phyloP scores from a whole-genome alignment of 371 early-diverging fungal species.

The Mortierella polycephala region DNA sequence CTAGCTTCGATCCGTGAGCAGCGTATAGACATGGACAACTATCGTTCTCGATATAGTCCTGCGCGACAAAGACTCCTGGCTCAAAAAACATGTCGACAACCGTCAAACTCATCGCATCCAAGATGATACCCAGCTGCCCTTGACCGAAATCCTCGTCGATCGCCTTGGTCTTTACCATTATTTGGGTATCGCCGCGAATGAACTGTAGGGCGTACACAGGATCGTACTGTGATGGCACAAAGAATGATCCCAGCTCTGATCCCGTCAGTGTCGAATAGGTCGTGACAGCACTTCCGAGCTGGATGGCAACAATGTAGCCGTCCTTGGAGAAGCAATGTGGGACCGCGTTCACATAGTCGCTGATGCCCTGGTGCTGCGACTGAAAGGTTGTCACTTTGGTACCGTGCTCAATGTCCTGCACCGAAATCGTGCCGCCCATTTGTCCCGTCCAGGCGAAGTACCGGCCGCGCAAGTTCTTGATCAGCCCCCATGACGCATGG shows the following conservation, averaged over 20 bases:
- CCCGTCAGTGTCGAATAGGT: constrained; percentile 2
- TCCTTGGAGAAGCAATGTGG: constrained; percentile 1
- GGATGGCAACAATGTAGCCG: neutral
- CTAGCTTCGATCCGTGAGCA: no score
- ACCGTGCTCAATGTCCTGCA: no score
- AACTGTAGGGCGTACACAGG: constrained; percentile 1
- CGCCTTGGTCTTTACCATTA: neutral
- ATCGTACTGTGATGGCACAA: neutral
- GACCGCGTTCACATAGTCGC: no score
- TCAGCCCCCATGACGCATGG: neutral
- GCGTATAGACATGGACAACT: no score
- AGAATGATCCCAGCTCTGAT: neutral
- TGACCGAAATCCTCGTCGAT: constrained; percentile 1
- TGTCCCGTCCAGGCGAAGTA: no score
- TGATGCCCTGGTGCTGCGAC: no score
- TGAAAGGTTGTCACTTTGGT: no score
- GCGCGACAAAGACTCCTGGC: neutral
- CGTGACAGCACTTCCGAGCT: neutral
- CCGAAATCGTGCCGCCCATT: no score
- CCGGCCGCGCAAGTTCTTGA: neutral
- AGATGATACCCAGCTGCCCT: constrained; percentile 1
- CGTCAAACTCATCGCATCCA: neutral
- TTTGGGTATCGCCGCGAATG: constrained; percentile 3
- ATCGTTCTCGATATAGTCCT: no score
- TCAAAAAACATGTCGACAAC: neutral